A percentile compares a stretch with the other conserved stretches of the same genome.
Evolutionary conservation across 208 protist species (phyloP).

Genomic region (Leishmania mexicana): DNA sequence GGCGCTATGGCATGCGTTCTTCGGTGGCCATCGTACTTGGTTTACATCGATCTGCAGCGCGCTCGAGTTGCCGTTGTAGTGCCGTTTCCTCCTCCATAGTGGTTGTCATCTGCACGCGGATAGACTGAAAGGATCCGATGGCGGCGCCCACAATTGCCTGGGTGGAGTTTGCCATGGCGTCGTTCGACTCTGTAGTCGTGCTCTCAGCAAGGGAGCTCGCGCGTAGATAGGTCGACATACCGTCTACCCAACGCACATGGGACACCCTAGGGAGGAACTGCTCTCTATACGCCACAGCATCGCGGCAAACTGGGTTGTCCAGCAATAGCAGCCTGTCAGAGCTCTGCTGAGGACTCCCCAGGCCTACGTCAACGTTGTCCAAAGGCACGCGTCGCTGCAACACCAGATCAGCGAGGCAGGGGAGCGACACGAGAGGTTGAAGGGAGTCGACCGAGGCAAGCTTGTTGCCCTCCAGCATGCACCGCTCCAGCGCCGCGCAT

Average conservation of each 20-base stretch:
- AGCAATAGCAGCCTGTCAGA: slow-evolving; percentile 39
- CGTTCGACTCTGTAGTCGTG: not conserved
- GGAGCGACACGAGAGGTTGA: slow-evolving; percentile 41
- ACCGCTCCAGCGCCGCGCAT: slow-evolving; percentile 37
- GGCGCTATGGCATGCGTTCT: not conserved
- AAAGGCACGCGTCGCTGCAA: slow-evolving; percentile 50
- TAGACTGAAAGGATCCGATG: not conserved
- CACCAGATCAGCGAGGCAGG: slow-evolving; percentile 43
- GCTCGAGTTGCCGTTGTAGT: slow-evolving; percentile 3
- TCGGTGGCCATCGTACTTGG: not conserved
- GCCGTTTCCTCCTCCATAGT: not conserved
- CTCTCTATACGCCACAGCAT: slow-evolving; percentile 35
- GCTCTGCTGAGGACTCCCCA: not conserved
- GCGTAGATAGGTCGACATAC: slow-evolving; percentile 12
- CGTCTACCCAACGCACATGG: slow-evolving; percentile 69
- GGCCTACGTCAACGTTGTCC: slow-evolving; percentile 13
- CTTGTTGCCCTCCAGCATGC: slow-evolving; percentile 73
- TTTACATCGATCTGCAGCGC: slow-evolving; percentile 10
- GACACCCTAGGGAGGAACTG: slow-evolving; percentile 33
- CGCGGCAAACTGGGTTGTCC: slow-evolving; percentile 79
- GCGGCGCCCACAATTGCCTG: not conserved
- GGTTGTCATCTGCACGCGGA: not conserved
- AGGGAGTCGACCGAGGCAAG: slow-evolving; percentile 40
- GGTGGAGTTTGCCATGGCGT: not conserved
- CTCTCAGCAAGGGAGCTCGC: not conserved